Evolutionary conservation across 2,329 filamentous ascomycete genomes (phyloP).

Genomic region (Trichoderma harzianum): DNA sequence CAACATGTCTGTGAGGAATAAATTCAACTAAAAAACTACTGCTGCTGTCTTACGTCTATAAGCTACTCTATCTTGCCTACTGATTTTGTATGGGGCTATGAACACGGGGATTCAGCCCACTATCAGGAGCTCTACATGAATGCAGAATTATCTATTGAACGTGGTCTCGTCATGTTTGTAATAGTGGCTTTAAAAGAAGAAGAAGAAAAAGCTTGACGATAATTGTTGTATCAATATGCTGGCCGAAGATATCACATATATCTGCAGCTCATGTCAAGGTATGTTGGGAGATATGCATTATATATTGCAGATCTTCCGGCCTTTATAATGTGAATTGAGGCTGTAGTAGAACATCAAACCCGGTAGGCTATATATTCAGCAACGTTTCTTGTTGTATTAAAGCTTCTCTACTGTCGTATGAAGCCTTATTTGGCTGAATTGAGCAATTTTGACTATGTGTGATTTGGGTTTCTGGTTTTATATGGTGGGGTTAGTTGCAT

Average conservation of each 20-base stretch:
- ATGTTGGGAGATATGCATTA: background rate
- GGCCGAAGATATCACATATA: background rate
- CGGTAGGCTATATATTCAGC: background rate
- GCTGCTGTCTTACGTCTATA: background rate
- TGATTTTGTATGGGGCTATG: background rate
- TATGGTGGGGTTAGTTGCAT: conserved; percentile 2
- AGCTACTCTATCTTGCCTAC: background rate
- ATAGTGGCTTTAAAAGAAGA: background rate
- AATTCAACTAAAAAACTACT: background rate
- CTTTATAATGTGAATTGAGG: background rate
- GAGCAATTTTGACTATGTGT: background rate
- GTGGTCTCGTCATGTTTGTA: background rate
- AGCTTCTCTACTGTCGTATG: background rate
- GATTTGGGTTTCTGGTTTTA: background rate
- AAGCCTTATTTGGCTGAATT: conserved; percentile 4
- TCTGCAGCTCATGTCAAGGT: background rate
- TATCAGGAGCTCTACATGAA: background rate
- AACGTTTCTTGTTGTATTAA: background rate
- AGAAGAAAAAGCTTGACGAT: too few relatives aligned
- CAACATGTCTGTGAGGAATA: background rate
- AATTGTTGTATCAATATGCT: too few relatives aligned
- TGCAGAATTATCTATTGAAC: background rate
- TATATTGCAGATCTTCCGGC: background rate
- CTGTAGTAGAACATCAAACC: background rate
- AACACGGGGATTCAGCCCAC: background rate